Evolutionary conservation across 2,329 filamentous ascomycete genomes (phyloP), one percentile per base, ranked within the genome.

Genomic region (Chaetothyriales sp.): DNA sequence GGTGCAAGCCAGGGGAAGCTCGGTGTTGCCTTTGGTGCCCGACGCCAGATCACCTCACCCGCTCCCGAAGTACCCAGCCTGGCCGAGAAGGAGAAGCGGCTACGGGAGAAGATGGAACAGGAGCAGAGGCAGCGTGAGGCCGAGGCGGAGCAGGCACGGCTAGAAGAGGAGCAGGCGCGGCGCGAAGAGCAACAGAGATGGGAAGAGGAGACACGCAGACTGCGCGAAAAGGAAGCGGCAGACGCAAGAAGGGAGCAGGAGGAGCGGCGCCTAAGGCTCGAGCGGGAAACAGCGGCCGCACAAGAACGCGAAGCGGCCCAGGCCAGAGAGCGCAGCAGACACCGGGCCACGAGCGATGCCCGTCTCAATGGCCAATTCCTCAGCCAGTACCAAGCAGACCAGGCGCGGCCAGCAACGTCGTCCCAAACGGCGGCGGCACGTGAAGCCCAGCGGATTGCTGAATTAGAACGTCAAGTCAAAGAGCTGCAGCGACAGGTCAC

Each of bases 1-100:
- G 92, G 92, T 47, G 92, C 92, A 22, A 95, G 86, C 62, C 92
- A 98, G 66, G 90, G 87, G 2, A 96, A 94, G 61, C 80, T 95
- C 55, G 92, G 92, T 18, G 87, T 98, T 59, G 80, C 86, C 9
- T 96, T 96, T 67, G 92, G 92, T 51, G 86, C 83, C 18, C 79
- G 89, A 60, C 80, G 92, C 53, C 92, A 98, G 69, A 96, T 98
- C 64, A 96, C 89, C 7, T 87, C 77, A 60, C 79, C 86, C 12
- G 75, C 79, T 28, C 92, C 92, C 4, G 67, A 77, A 45, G 86
- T 96, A 8, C 88, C 89, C 1, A 90, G 74, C 63, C 60, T 88
- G 56, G 84, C 83, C 2, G 89, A 95, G 60, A 95, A 94, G 69
- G 85, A 95, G 66, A 83, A 83, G 44, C 70, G 70, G 57, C 70